phyloP scores from a whole-genome alignment of 768 basidiomycete species.

The Suillus tomentosus region DNA sequence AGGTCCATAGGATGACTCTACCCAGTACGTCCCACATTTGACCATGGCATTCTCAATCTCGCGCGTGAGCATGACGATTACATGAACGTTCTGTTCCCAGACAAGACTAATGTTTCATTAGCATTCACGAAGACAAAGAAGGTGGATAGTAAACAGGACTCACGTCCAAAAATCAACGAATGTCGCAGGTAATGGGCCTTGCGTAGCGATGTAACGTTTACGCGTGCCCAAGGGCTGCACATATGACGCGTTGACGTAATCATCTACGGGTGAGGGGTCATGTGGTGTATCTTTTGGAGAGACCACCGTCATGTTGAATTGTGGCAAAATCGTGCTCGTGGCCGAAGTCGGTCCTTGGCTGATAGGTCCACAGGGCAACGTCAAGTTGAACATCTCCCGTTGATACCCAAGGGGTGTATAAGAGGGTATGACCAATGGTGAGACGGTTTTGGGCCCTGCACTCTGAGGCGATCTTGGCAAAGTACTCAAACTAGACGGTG shows the following conservation, averaged over 20 bases:
- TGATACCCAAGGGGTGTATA: background rate
- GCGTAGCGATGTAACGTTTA: slow-evolving; percentile 91
- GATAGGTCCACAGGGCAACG: background rate
- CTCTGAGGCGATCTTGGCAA: background rate
- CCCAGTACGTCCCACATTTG: slow-evolving; percentile 94
- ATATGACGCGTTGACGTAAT: slow-evolving; percentile 95
- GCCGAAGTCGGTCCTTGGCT: background rate
- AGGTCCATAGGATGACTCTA: slow-evolving; percentile 66
- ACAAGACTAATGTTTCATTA: slow-evolving; percentile 54
- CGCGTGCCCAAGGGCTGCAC: slow-evolving; percentile 84
- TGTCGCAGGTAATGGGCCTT: slow-evolving; percentile 89
- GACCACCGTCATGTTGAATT: slow-evolving; percentile 4
- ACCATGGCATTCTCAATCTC: slow-evolving; percentile 85
- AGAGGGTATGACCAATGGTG: background rate
- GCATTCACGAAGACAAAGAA: background rate
- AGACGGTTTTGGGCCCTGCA: background rate
- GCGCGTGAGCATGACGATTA: slow-evolving; percentile 96
- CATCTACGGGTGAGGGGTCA: slow-evolving; percentile 55
- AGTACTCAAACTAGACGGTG: background rate
- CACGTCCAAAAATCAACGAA: slow-evolving; percentile 95
- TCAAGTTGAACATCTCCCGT: slow-evolving; percentile 1
- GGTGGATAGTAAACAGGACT: slow-evolving; percentile 34
- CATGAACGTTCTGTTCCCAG: slow-evolving; percentile 93
- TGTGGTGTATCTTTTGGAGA: slow-evolving; percentile 8
- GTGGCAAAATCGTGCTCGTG: background rate